These are phyloP conservation scores for Penicillium ochrochloron DNA, from an alignment of 495 filamentous ascomycete species.

Conservation along the genomic window DNA sequence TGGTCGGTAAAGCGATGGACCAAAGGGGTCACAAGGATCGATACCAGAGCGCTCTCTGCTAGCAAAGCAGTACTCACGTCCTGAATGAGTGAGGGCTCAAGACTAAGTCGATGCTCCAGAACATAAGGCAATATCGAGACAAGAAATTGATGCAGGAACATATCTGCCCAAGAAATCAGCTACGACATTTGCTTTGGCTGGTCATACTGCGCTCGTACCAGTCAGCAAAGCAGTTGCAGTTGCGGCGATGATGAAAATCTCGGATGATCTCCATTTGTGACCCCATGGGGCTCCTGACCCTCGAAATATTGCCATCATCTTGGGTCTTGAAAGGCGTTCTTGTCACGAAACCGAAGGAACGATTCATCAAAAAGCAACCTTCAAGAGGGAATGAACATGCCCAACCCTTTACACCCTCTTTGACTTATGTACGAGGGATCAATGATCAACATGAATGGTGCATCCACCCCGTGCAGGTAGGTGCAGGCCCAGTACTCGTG, in stretches of 20 bases:
- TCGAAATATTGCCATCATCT: background rate
- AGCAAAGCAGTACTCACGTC: background rate
- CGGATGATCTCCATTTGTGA: background rate
- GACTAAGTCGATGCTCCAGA: background rate
- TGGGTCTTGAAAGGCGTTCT: background rate
- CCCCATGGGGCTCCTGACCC: background rate
- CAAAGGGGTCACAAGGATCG: background rate
- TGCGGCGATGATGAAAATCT: background rate
- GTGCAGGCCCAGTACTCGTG: background rate
- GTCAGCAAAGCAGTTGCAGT: background rate
- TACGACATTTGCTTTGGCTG: background rate
- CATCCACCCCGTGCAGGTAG: background rate
- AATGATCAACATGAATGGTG: background rate
- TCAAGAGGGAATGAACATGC: background rate
- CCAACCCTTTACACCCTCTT: background rate
- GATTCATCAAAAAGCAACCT: background rate
- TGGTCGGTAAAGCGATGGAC: background rate
- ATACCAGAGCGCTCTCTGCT: conserved; percentile 1
- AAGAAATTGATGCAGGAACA: conserved; percentile 2
- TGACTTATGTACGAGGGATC: background rate
- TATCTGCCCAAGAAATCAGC: background rate
- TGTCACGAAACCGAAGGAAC: background rate
- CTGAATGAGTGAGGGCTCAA: background rate
- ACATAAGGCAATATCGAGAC: conserved; percentile 3
- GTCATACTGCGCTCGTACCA: background rate